phyloP scores from a whole-genome alignment of 148 eudicot genomes.

The Silene conica region DNA sequence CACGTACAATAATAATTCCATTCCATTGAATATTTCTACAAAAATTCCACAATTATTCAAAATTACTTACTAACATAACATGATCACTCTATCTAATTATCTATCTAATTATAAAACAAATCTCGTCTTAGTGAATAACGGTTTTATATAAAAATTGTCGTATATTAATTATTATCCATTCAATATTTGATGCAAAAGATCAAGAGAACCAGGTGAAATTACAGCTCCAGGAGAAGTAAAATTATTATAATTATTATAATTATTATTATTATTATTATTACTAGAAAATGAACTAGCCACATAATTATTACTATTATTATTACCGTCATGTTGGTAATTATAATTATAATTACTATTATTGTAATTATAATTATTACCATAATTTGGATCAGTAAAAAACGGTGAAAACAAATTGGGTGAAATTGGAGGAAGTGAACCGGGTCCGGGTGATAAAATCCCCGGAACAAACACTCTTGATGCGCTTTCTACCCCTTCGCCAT shows the following conservation, averaged over 20 bases:
- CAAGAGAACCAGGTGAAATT: conserved; percentile 57
- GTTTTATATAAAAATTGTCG: no score
- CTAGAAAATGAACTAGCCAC: conserved; percentile 41
- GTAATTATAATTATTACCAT: no score
- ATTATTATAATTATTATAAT: conserved; percentile 22
- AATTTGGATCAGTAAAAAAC: conserved; percentile 37
- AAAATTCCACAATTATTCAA: no score
- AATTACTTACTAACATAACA: no score
- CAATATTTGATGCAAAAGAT: conserved; percentile 58
- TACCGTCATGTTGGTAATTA: no score
- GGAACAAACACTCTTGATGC: conserved; percentile 33
- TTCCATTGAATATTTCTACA: no score
- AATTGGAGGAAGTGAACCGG: conserved; percentile 54
- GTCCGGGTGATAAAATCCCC: conserved; percentile 77
- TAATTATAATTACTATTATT: no score
- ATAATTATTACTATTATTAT: conserved; percentile 15
- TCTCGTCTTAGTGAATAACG: neutral
- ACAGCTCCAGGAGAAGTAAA: conserved; percentile 50
- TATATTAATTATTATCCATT: conserved; percentile 17
- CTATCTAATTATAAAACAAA: no score
- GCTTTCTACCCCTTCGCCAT: no score
- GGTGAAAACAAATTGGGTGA: conserved; percentile 65
- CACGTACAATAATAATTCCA: no score
- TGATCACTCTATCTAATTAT: no score
- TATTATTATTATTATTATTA: conserved; percentile 7